Percentiles rank a stretch among this genome's conserved stretches.
These are phyloP conservation scores for Grigorovia humatica DNA, from an alignment of 805 yeast species.

Conservation along the genomic window DNA sequence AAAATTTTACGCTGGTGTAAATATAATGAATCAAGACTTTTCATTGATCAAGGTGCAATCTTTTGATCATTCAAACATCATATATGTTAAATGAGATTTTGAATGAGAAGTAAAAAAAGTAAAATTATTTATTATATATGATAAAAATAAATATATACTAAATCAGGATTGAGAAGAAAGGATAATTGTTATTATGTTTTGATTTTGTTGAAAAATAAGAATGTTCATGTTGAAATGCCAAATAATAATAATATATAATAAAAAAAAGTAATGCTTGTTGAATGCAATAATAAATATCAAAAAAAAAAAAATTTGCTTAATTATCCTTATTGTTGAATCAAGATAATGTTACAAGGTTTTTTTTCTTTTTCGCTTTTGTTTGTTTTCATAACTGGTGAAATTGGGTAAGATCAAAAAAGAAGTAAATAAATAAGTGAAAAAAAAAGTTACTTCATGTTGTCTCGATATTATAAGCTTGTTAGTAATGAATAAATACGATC, in stretches of 20 bases:
- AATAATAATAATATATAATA: constrained; percentile 1
- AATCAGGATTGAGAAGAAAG: not conserved
- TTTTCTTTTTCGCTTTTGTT: not conserved
- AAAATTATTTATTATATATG: not conserved
- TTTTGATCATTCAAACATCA: constrained; percentile 29
- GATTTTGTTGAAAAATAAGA: constrained; percentile 2
- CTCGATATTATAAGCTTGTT: constrained; percentile 5
- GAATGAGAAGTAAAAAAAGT: no score
- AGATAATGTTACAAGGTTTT: not conserved
- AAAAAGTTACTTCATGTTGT: no score
- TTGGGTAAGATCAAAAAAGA: not conserved
- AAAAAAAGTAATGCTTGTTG: constrained; percentile 7
- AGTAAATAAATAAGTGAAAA: not conserved
- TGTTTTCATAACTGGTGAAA: not conserved
- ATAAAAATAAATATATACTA: not conserved
- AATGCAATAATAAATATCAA: constrained; percentile 2
- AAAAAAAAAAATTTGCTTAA: not conserved
- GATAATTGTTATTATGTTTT: not conserved
- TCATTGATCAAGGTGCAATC: constrained; percentile 63
- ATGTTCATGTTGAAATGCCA: constrained; percentile 10
- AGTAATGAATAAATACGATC: constrained; percentile 49
- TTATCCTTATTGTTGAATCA: not conserved
- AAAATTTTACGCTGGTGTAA: constrained; percentile 68
- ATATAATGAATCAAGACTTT: constrained; percentile 57
- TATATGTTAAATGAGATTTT: no score